A percentile compares a stretch with the other conserved stretches of the same genome.
These are phyloP conservation scores for Piper betle DNA, from an alignment of 164 flowering plant genomes.

Conservation along the genomic window DNA sequence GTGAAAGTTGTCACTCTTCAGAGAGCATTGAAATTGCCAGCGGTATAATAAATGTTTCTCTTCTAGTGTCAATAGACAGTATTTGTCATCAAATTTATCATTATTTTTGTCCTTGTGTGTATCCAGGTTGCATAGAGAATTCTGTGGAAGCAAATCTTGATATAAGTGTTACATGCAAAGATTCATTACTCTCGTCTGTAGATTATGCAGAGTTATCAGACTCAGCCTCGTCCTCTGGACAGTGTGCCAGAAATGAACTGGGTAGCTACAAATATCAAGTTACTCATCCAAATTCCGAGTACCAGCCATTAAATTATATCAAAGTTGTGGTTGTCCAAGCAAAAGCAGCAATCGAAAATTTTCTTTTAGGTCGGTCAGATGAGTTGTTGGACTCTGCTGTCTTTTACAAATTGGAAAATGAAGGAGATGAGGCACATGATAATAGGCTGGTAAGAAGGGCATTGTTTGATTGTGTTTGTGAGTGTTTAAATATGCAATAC, in stretches of 20 bases:
- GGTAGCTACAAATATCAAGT: neutral
- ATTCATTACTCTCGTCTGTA: neutral
- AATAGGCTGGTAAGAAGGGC: constrained; percentile 25
- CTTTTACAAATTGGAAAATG: constrained; percentile 51
- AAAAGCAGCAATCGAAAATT: constrained; percentile 49
- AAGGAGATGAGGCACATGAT: constrained; percentile 9
- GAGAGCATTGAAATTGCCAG: constrained; percentile 39
- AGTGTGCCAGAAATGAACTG: constrained; percentile 9
- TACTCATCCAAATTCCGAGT: constrained; percentile 9
- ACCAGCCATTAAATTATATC: constrained; percentile 56
- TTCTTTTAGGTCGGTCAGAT: constrained; percentile 32
- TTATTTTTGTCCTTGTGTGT: too few relatives aligned
- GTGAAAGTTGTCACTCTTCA: constrained; percentile 67
- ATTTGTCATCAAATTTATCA: neutral
- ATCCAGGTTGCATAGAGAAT: constrained; percentile 40
- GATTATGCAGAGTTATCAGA: constrained; percentile 48
- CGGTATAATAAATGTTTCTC: constrained; percentile 22
- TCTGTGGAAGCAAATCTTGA: constrained; percentile 16
- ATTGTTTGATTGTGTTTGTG: constrained; percentile 62
- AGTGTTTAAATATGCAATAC: constrained; percentile 58
- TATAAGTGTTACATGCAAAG: constrained; percentile 16
- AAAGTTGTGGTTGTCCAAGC: constrained; percentile 36
- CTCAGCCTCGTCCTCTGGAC: constrained; percentile 61
- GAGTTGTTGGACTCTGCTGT: constrained; percentile 48
- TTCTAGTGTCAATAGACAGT: too few relatives aligned